phyloP scores from a whole-genome alignment of 2,329 filamentous ascomycete genomes.

The Aspergillus fumigatiaffinis region DNA sequence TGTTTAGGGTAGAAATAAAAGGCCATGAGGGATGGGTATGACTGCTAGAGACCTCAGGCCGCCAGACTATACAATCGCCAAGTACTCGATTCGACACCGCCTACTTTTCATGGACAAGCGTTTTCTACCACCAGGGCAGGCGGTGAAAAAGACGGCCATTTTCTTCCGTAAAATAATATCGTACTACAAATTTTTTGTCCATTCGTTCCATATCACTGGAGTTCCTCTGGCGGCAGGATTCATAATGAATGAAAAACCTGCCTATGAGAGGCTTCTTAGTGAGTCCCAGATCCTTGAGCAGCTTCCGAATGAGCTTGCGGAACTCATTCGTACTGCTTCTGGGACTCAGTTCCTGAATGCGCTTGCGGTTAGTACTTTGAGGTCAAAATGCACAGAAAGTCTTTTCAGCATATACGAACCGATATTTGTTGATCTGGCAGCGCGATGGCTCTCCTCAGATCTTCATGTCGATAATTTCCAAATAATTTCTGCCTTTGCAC shows the following conservation, averaged over 20 bases:
- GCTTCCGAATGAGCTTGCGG: slow-evolving; percentile 66
- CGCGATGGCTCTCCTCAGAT: slow-evolving; percentile 62
- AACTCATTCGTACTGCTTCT: slow-evolving; percentile 61
- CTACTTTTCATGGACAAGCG: background rate
- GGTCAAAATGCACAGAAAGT: slow-evolving; percentile 64
- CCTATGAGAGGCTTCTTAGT: slow-evolving; percentile 50
- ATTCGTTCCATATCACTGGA: slow-evolving; percentile 27
- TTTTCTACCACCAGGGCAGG: slow-evolving; percentile 7
- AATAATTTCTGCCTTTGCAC: slow-evolving; percentile 69
- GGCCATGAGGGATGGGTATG: no score
- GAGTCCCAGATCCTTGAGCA: slow-evolving; percentile 51
- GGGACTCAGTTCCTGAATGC: slow-evolving; percentile 67
- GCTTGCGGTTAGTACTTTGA: slow-evolving; percentile 65
- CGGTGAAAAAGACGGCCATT: slow-evolving; percentile 19
- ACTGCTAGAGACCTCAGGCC: no score
- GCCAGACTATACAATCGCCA: no score
- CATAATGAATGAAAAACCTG: slow-evolving; percentile 38
- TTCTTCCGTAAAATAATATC: slow-evolving; percentile 29
- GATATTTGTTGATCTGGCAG: slow-evolving; percentile 76
- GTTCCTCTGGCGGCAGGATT: slow-evolving; percentile 32
- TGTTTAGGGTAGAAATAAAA: no score
- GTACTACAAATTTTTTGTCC: slow-evolving; percentile 21
- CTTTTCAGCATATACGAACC: slow-evolving; percentile 72
- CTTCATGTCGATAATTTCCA: slow-evolving; percentile 30
- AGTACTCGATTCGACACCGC: background rate